Evolutionary conservation across 768 basidiomycete genomes (phyloP).

Genomic region (Lactarius akahatsu): DNA sequence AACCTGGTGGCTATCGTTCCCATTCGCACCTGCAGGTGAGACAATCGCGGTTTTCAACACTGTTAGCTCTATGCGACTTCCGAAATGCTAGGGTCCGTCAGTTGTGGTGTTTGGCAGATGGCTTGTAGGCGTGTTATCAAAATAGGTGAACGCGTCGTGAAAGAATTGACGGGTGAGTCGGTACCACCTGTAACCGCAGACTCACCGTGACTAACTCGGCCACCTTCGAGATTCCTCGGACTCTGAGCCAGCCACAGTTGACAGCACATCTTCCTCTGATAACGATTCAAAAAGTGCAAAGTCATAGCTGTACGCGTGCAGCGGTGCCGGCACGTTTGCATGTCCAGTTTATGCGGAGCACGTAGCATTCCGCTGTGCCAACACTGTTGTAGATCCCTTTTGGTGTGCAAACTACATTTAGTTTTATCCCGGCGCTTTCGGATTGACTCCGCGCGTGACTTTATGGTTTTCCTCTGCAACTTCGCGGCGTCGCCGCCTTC

Average conservation of each 20-base stretch:
- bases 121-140: slow-evolving; percentile 84
- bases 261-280: neutral
- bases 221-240: neutral
- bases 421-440: neutral
- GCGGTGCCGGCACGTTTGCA: neutral
- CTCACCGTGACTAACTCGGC: neutral
- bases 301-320: neutral
- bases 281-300: neutral
- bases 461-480: neutral
- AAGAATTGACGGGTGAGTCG: slow-evolving; percentile 22
- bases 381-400: slow-evolving; percentile 1
- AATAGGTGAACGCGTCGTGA: slow-evolving; percentile 55
- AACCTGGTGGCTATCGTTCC: slow-evolving; percentile 84
- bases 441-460: neutral
- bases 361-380: neutral
- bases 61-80: slow-evolving; percentile 5
- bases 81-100: slow-evolving; percentile 70
- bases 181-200: neutral
- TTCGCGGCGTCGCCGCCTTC: neutral
- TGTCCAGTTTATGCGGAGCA: neutral
- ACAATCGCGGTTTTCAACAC: slow-evolving; percentile 18
- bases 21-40: slow-evolving; percentile 85
- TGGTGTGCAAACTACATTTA: neutral
- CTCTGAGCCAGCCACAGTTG: slow-evolving; percentile 2
- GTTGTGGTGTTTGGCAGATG: slow-evolving; percentile 94